A percentile compares a stretch with the other conserved stretches of the same genome.
phyloP scores from a whole-genome alignment of 2,329 filamentous ascomycete species.

The Colletotrichum orbiculare region DNA sequence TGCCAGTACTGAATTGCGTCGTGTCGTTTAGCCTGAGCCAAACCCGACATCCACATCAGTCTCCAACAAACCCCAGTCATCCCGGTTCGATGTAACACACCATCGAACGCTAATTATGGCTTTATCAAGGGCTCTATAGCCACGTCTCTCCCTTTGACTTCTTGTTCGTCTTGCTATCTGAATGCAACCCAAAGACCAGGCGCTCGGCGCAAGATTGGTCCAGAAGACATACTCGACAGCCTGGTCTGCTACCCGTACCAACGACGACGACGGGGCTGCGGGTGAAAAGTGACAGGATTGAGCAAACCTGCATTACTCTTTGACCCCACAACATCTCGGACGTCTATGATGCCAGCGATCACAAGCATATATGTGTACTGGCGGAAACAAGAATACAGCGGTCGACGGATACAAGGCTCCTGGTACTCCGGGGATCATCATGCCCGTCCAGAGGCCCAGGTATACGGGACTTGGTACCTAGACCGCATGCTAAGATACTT shows the following conservation, averaged over 20 bases:
- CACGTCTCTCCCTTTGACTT: neutral
- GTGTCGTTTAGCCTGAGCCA: conserved; percentile 3
- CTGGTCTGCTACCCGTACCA: conserved; percentile 10
- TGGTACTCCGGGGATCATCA: too few species aligned
- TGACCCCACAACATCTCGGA: neutral
- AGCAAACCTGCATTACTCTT: conserved; percentile 9
- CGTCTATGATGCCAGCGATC: too few species aligned
- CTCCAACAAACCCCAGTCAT: neutral
- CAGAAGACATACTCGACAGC: neutral
- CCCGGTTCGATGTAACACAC: conserved; percentile 16
- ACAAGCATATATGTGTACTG: too few species aligned
- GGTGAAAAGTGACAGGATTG: conserved; percentile 8
- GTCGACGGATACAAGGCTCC: too few species aligned
- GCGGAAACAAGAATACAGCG: too few species aligned
- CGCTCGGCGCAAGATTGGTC: conserved; percentile 13
- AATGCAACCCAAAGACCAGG: conserved; percentile 14
- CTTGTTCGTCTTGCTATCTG: neutral
- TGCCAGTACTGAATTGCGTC: neutral
- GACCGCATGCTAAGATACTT: too few species aligned
- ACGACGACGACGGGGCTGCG: conserved; percentile 4
- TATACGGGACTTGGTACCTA: too few species aligned
- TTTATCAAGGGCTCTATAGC: neutral
- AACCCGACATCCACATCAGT: conserved; percentile 5
- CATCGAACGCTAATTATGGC: conserved; percentile 5
- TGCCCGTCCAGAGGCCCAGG: too few species aligned